Conservation (phyloP, 495 filamentous ascomycete genomes). For the Xylaria nigripes region DNA sequence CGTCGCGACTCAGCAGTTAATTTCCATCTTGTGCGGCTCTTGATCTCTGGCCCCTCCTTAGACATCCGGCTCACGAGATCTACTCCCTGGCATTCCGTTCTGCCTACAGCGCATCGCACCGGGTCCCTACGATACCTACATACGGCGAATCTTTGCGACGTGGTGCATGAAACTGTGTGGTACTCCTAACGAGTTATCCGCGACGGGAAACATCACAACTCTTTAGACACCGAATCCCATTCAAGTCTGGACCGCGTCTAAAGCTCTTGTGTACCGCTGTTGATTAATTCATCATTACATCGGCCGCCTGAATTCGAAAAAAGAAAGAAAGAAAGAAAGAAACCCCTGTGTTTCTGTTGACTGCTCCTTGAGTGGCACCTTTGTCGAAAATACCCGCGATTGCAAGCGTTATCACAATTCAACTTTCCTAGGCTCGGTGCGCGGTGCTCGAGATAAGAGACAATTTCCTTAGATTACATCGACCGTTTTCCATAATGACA, state of each 20-base stretch:
- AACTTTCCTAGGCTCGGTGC: not conserved
- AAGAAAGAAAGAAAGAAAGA: too few species aligned
- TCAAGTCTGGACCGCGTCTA: not conserved
- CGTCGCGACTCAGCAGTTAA: not conserved
- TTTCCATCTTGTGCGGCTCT: not conserved
- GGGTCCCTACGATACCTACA: too few species aligned
- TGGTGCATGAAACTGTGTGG: not conserved
- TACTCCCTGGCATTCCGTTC: too few species aligned
- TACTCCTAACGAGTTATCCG: not conserved
- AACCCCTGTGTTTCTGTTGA: not conserved
- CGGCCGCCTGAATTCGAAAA: not conserved
- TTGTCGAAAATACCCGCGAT: not conserved
- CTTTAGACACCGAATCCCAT: not conserved
- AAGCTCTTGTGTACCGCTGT: not conserved
- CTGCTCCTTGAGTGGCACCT: not conserved
- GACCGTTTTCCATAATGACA: conserved; percentile 48
- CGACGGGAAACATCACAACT: not conserved
- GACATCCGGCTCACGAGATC: too few species aligned
- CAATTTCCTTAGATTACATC: not conserved
- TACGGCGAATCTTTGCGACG: not conserved
- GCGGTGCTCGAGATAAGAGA: not conserved
- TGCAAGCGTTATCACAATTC: not conserved
- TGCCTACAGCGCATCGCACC: too few species aligned
- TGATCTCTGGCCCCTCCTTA: not conserved
- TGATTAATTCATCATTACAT: not conserved